These are phyloP conservation scores for Moricandia arvensis DNA, from an alignment of 345 rosid species.

Conservation along the genomic window DNA sequence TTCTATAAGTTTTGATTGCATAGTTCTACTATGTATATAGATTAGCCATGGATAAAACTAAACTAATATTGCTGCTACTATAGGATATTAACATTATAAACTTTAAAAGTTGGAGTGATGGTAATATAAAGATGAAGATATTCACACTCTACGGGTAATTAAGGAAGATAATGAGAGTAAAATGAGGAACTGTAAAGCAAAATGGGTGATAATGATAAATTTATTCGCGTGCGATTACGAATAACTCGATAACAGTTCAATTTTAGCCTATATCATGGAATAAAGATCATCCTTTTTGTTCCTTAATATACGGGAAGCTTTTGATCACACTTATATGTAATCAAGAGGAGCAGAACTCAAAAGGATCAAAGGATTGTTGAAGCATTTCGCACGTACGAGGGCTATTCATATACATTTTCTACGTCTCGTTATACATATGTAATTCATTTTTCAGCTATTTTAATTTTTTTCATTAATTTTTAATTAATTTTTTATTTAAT, in stretches of 20 bases:
- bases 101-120: background rate
- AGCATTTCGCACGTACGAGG: background rate
- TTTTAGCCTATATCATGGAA: conserved; percentile 7
- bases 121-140: conserved; percentile 9
- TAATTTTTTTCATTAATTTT: too few species aligned
- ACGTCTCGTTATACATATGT: background rate
- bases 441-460: background rate
- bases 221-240: conserved; percentile 29
- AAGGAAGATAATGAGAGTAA: background rate
- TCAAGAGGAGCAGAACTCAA: background rate
- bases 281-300: conserved; percentile 17
- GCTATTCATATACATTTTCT: background rate
- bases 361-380: background rate
- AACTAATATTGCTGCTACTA: background rate
- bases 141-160: conserved; percentile 7
- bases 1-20: background rate
- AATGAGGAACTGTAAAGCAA: conserved; percentile 19
- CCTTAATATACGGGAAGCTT: conserved; percentile 25
- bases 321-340: conserved; percentile 2
- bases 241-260: conserved; percentile 3
- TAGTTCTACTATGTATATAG: background rate
- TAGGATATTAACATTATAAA: background rate
- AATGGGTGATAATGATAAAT: background rate
- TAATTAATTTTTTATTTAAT: too few species aligned
- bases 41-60: background rate